Evolutionary conservation across 768 basidiomycete species (phyloP).

Genomic region (Lyophyllum atratum): DNA sequence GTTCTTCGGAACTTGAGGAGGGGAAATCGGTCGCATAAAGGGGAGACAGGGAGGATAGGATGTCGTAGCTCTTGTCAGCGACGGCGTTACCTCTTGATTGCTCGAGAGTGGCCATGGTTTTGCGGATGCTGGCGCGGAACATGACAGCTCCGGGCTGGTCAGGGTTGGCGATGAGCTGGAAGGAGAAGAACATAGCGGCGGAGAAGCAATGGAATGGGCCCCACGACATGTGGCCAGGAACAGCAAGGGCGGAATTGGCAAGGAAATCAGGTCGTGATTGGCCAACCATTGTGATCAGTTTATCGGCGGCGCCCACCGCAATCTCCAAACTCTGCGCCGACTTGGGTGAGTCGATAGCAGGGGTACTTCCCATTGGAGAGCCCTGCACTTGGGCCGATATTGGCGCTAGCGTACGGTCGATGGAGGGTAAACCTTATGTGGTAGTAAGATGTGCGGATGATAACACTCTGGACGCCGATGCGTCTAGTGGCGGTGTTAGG

Average conservation of each 20-base stretch:
- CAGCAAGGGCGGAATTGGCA: constrained; percentile 64
- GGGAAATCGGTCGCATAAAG: constrained; percentile 71
- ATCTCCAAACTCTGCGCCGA: constrained; percentile 67
- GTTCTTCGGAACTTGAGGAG: constrained; percentile 44
- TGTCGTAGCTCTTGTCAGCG: constrained; percentile 74
- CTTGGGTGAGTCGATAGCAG: constrained; percentile 39
- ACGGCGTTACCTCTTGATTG: constrained; percentile 64
- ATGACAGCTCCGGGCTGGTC: constrained; percentile 78
- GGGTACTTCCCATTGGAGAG: constrained; percentile 25
- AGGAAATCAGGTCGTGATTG: constrained; percentile 79
- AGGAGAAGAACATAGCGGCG: constrained; percentile 91
- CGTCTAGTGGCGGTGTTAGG: constrained; percentile 59
- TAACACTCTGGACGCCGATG: constrained; percentile 78
- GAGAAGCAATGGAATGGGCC: constrained; percentile 84
- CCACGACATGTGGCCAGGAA: constrained; percentile 85
- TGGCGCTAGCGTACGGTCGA: constrained; percentile 66
- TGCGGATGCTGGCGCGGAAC: constrained; percentile 75
- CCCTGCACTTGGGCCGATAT: constrained; percentile 20
- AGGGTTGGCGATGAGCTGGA: constrained; percentile 79
- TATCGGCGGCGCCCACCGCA: constrained; percentile 76
- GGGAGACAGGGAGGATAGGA: constrained; percentile 70
- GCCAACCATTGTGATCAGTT: constrained; percentile 74
- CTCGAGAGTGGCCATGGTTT: constrained; percentile 65
- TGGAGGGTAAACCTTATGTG: constrained; percentile 87
- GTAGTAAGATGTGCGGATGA: constrained; percentile 74